phyloP scores from a whole-genome alignment of 768 basidiomycete species.

The Calocera cornea region DNA sequence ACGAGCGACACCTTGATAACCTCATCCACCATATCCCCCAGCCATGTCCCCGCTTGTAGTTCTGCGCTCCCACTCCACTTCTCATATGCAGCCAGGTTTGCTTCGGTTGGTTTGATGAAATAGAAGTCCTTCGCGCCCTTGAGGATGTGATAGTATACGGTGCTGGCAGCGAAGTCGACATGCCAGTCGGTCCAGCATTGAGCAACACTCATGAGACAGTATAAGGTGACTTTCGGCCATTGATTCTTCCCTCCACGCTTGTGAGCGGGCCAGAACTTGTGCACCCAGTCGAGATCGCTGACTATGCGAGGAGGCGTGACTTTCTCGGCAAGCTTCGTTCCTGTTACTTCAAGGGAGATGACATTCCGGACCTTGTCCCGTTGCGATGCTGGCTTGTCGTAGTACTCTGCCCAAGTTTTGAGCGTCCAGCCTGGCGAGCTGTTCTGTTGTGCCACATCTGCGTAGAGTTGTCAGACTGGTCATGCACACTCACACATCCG shows the following conservation, averaged over 20 bases:
- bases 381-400: constrained; percentile 46
- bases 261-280: constrained; percentile 80
- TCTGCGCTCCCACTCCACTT: constrained; percentile 64
- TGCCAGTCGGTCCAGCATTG: constrained; percentile 99
- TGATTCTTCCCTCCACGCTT: constrained; percentile 52
- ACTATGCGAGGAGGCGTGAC: constrained; percentile 74
- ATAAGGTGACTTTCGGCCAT: constrained; percentile 89
- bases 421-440: constrained; percentile 79
- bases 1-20: constrained; percentile 71
- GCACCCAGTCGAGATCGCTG: constrained; percentile 91
- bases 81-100: constrained; percentile 81
- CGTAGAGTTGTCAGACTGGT: background rate
- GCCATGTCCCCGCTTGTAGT: constrained; percentile 73
- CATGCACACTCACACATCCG: constrained; percentile 17
- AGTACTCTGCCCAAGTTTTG: constrained; percentile 82
- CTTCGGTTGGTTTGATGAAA: constrained; percentile 79
- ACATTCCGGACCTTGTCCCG: constrained; percentile 89
- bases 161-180: constrained; percentile 92
- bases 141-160: constrained; percentile 93
- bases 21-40: constrained; percentile 84
- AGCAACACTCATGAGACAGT: constrained; percentile 92
- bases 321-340: constrained; percentile 61
- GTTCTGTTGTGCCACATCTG: constrained; percentile 78
- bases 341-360: constrained; percentile 87
- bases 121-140: constrained; percentile 86